A percentile compares a stretch with the other conserved stretches of the same genome.
These are phyloP conservation scores for Dioszegia hungarica DNA, from an alignment of 768 basidiomycete genomes.

Conservation along the genomic window DNA sequence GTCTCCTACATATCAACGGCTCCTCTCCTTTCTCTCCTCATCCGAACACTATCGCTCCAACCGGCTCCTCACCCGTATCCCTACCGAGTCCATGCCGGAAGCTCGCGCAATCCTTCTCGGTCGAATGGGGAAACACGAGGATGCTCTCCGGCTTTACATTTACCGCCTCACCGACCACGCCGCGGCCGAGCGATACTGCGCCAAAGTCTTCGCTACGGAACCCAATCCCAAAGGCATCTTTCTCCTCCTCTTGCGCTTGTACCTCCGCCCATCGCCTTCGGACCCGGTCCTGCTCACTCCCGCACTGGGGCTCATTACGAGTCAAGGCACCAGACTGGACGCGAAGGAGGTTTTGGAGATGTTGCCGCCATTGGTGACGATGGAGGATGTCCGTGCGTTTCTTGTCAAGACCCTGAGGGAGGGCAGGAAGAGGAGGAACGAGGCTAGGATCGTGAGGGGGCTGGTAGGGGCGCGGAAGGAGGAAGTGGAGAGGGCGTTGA, in stretches of 20 bases:
- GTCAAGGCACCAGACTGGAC: constrained; percentile 77
- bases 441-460: constrained; percentile 64
- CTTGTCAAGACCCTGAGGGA: constrained; percentile 64
- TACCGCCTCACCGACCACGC: constrained; percentile 74
- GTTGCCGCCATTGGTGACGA: constrained; percentile 81
- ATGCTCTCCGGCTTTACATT: constrained; percentile 90
- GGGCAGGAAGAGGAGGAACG: constrained; percentile 58
- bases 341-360: constrained; percentile 75
- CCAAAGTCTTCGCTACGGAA: constrained; percentile 64
- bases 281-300: constrained; percentile 59
- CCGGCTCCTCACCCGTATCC: constrained; percentile 73
- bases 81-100: constrained; percentile 71
- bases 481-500: constrained; percentile 65
- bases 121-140: constrained; percentile 81
- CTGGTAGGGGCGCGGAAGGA: constrained; percentile 73
- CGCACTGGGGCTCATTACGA: constrained; percentile 79
- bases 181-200: constrained; percentile 96
- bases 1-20: constrained; percentile 18
- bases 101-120: constrained; percentile 88
- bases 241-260: constrained; percentile 77
- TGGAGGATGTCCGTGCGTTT: constrained; percentile 73
- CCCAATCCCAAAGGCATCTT: constrained; percentile 62
- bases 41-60: constrained; percentile 70
- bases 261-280: constrained; percentile 63
- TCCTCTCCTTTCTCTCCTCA: constrained; percentile 69